Conservation (phyloP, 1,139 yeast species). For the Zygotorulaspora mrakii region DNA sequence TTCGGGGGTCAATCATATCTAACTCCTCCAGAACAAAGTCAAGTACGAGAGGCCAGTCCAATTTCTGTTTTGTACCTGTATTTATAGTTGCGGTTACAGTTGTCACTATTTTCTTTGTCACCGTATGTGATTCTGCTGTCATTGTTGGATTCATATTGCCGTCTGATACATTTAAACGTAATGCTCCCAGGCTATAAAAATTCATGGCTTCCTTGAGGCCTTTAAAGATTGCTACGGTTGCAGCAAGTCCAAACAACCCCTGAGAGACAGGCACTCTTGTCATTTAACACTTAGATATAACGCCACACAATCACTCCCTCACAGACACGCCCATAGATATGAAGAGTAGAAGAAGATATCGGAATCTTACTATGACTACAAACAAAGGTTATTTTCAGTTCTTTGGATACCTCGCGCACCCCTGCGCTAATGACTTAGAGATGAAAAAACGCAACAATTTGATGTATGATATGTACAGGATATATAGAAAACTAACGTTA, state of each 20-base stretch:
- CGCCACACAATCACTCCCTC: no score
- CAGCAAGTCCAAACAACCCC: conserved; percentile 16
- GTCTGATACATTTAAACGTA: neutral
- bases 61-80: conserved; percentile 1
- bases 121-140: conserved; percentile 2
- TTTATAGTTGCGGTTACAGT: conserved; percentile 1
- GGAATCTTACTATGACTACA: no score
- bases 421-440: no score
- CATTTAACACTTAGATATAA: no score
- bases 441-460: no score
- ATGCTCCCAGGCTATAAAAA: neutral
- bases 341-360: no score
- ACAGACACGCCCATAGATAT: no score
- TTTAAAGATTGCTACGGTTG: conserved; percentile 17
- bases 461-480: no score
- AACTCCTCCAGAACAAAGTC: conserved; percentile 10
- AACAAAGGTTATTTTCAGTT: no score
- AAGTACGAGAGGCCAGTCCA: conserved; percentile 12
- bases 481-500: no score
- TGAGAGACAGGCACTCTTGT: conserved; percentile 20
- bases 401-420: no score
- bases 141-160: neutral
- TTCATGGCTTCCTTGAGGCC: conserved; percentile 11
- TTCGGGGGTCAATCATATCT: conserved; percentile 12
- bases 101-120: neutral